Evolutionary conservation across 305 asterid species (phyloP), one percentile per base, ranked within the genome.

Genomic region (Fraxinus sp.): DNA sequence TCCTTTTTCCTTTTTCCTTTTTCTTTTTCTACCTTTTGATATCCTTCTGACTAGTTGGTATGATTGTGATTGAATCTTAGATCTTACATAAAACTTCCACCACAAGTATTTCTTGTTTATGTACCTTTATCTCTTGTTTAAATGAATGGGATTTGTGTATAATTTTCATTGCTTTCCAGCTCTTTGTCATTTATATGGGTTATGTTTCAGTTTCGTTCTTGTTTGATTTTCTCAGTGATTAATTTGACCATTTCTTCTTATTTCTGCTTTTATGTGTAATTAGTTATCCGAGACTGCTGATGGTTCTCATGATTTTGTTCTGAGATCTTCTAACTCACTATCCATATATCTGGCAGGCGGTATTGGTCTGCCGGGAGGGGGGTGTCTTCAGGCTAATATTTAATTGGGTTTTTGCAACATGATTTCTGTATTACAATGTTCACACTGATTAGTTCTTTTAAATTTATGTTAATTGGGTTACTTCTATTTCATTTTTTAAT

Each of bases 321-420:
- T 33, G 9, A 37, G 32, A 18, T 59, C 59, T 55, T 4, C 9
- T 80, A 72, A 10, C 36, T 55, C 24, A n/a, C 46, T 59, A 3
- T 77, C 81, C 66, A 33, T 79, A 74, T 64, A 44, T 78, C 41
- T 57, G 77, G 84, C 81, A 76, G 10, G 36, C 37, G 30, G 70
- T 57, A 20, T 57, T 57, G 70, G 9, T 20, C 70, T 3, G 57
- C 30, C 0, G 0, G 11, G 70, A 8, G 30, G 2, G 64, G 70
- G 70, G 26, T 1, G 32, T 74, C 26, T n/a, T 11, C 32, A 74
- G 78, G 32, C 22, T 36, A n/a, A 59, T 74, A 32, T 2, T 39
- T 73, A 32, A 9, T 79, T 85, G 52, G 11, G 49, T 18, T 32
- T 52, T 32, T 76, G 74, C 82, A 72, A 49, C 46, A 26, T 76